Conservation (phyloP, 345 rosid genomes). For the Hibiscus tridactylites region DNA sequence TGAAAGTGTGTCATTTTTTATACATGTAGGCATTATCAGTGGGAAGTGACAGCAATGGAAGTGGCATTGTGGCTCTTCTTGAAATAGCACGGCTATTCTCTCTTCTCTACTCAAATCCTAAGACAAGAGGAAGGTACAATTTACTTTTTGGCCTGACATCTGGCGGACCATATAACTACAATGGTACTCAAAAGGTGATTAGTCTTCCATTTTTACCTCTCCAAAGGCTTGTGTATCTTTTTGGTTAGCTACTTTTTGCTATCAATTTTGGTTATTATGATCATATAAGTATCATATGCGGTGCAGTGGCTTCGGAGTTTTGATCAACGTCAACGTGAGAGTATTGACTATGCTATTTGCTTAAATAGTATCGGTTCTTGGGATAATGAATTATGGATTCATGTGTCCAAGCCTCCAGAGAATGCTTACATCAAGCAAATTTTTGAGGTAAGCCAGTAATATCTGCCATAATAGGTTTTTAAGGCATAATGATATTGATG, state of each 20-base stretch:
- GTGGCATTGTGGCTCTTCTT: slow-evolving; percentile 89
- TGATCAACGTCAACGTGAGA: slow-evolving; percentile 94
- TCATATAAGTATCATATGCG: slow-evolving; percentile 14
- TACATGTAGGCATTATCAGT: slow-evolving; percentile 72
- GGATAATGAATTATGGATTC: slow-evolving; percentile 62
- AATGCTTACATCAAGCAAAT: slow-evolving; percentile 83
- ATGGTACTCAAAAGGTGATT: slow-evolving; percentile 88
- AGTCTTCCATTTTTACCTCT: slow-evolving; percentile 9
- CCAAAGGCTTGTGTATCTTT: background rate
- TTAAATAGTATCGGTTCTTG: slow-evolving; percentile 88
- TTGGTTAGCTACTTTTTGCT: background rate
- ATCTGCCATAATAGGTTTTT: background rate
- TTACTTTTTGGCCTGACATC: slow-evolving; percentile 89
- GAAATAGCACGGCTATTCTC: slow-evolving; percentile 93
- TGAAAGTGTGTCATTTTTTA: slow-evolving; percentile 15
- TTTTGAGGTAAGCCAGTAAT: slow-evolving; percentile 55
- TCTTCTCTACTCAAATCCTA: slow-evolving; percentile 83
- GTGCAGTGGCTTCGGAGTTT: slow-evolving; percentile 94
- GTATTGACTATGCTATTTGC: slow-evolving; percentile 95
- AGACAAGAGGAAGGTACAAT: slow-evolving; percentile 89
- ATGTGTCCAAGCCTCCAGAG: slow-evolving; percentile 94
- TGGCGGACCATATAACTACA: slow-evolving; percentile 98
- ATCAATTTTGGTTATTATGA: slow-evolving; percentile 4
- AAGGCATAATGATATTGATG: slow-evolving; percentile 9
- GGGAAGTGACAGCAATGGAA: slow-evolving; percentile 95